phyloP scores from a whole-genome alignment of 2,329 filamentous ascomycete genomes.

The Stagonosporopsis vannaccii region DNA sequence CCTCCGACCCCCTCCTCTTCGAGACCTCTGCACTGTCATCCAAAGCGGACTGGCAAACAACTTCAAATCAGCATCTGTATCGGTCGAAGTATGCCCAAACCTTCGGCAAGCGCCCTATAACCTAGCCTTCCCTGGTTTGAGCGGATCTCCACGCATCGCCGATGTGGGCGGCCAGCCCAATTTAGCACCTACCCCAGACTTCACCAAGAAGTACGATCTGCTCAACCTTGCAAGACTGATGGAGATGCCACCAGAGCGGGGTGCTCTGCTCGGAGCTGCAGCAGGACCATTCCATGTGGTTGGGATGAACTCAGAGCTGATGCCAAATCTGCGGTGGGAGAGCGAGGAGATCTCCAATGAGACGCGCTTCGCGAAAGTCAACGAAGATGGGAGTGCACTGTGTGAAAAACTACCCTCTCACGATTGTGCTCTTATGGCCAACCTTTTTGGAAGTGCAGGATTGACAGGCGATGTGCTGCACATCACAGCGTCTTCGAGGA shows the following conservation, averaged over 20 bases:
- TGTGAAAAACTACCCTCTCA: slow-evolving; percentile 19
- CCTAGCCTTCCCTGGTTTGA: slow-evolving; percentile 52
- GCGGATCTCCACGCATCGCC: slow-evolving; percentile 50
- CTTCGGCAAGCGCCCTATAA: slow-evolving; percentile 49
- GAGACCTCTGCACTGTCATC: slow-evolving; percentile 9
- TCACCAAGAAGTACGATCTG: slow-evolving; percentile 18
- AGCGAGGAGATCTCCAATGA: slow-evolving; percentile 7
- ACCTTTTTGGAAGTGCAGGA: slow-evolving; percentile 24
- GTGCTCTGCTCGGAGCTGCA: slow-evolving; percentile 25
- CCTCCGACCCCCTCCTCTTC: slow-evolving; percentile 2
- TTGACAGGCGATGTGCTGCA: slow-evolving; percentile 20
- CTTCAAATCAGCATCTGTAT: slow-evolving; percentile 6
- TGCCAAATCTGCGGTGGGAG: slow-evolving; percentile 22
- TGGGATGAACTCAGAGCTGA: slow-evolving; percentile 25
- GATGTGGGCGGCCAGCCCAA: slow-evolving; percentile 56
- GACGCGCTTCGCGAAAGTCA: slow-evolving; percentile 20
- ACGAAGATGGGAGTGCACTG: slow-evolving; percentile 5
- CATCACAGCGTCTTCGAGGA: slow-evolving; percentile 20
- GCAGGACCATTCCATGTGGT: slow-evolving; percentile 26
- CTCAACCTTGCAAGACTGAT: slow-evolving; percentile 18
- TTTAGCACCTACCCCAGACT: slow-evolving; percentile 21
- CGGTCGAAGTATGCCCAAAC: slow-evolving; percentile 47
- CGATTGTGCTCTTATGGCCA: slow-evolving; percentile 28
- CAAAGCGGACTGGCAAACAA: neutral
- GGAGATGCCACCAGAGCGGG: slow-evolving; percentile 21